Conservation (phyloP, 73 alveolate genomes). For the Effrenium voratum region DNA sequence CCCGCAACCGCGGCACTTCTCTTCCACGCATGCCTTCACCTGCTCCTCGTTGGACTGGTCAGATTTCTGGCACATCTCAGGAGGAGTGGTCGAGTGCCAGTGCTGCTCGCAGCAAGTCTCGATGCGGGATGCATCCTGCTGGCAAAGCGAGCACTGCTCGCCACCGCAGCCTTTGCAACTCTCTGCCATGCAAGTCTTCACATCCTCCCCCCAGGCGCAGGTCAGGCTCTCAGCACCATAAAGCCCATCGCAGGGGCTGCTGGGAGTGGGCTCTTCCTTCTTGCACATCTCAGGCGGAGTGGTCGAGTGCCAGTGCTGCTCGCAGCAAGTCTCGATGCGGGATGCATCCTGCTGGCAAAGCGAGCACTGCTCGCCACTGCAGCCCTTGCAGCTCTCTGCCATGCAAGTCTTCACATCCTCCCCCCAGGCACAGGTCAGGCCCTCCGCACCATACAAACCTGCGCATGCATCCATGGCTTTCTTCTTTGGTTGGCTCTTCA, state of each 20-base stretch:
- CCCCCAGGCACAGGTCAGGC: not conserved
- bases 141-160: constrained; percentile 12
- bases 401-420: constrained; percentile 5
- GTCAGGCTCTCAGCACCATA: not conserved
- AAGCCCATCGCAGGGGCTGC: not conserved
- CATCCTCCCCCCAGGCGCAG: constrained; percentile 1
- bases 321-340: not conserved
- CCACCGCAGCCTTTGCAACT: not conserved
- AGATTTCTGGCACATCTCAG: not conserved
- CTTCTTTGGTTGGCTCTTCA: no score
- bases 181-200: not conserved
- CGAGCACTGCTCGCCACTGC: not conserved
- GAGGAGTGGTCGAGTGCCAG: not conserved
- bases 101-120: not conserved
- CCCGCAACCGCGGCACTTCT: no score
- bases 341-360: not conserved
- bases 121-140: not conserved
- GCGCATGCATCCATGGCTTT: not conserved
- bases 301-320: not conserved
- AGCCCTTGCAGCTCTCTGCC: not conserved
- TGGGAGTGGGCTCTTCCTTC: not conserved
- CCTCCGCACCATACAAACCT: not conserved
- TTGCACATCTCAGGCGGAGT: not conserved
- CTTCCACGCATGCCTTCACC: no score
- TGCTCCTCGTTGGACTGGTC: no score